These are phyloP conservation scores for Codiaeum variegatum DNA, from an alignment of 441 rosid genomes.

Conservation along the genomic window DNA sequence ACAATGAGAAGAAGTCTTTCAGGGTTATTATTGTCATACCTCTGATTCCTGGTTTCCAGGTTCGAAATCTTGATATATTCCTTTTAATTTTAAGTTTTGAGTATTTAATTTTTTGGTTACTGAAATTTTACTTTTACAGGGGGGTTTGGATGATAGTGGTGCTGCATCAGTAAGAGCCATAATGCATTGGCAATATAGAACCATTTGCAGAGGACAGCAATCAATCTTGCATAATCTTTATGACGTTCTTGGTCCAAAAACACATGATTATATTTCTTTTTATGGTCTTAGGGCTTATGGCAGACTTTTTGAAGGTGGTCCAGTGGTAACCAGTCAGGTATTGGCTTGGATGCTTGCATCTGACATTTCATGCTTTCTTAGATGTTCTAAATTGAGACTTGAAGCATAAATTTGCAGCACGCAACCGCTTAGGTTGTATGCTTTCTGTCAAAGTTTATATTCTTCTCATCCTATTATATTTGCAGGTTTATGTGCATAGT, in stretches of 20 bases:
- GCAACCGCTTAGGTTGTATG: constrained; percentile 1
- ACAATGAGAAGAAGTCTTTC: constrained; percentile 79
- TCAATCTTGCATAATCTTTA: constrained; percentile 81
- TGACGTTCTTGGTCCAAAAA: constrained; percentile 67
- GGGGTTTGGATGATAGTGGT: constrained; percentile 95
- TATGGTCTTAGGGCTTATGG: constrained; percentile 91
- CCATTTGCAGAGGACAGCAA: constrained; percentile 83
- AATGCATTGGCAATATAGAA: constrained; percentile 99
- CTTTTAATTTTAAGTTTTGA: constrained; percentile 18
- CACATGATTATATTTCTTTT: constrained; percentile 86
- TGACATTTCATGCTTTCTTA: not conserved
- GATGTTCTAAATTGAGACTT: too few relatives aligned
- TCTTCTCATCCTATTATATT: constrained; percentile 3
- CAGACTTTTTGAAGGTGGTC: constrained; percentile 80
- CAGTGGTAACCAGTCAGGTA: constrained; percentile 95
- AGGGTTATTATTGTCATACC: constrained; percentile 92
- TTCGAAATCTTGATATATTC: constrained; percentile 26
- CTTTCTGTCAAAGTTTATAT: not conserved
- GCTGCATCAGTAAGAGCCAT: constrained; percentile 99
- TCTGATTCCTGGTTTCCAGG: constrained; percentile 98
- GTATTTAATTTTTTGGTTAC: constrained; percentile 8
- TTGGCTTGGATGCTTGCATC: constrained; percentile 13
- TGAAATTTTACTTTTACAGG: constrained; percentile 45
- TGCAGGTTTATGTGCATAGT: constrained; percentile 95
- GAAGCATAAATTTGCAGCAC: not conserved